Evolutionary conservation across 2,329 filamentous ascomycete species (phyloP).

Genomic region (Hypoxylon sp.): DNA sequence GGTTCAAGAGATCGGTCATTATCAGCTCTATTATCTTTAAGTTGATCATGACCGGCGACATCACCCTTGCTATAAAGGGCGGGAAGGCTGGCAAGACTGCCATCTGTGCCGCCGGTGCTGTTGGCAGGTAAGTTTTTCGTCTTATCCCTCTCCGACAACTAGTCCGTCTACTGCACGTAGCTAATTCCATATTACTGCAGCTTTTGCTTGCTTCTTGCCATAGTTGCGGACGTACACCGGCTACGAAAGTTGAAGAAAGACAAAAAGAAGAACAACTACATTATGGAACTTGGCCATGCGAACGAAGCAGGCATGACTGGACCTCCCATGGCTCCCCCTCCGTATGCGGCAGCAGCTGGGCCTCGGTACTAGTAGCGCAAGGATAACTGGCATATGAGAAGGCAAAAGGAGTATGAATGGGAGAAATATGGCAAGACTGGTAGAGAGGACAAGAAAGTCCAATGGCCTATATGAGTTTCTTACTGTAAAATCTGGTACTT

Average conservation of each 20-base stretch:
- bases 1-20: conserved; percentile 20
- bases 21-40: conserved; percentile 8
- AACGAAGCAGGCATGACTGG: conserved; percentile 9
- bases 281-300: conserved; percentile 12
- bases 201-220: conserved; percentile 10
- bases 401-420: neutral
- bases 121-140: conserved; percentile 20
- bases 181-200: conserved; percentile 12
- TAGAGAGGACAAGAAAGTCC: neutral
- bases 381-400: neutral
- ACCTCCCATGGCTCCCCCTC: conserved; percentile 16
- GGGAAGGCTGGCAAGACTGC: neutral
- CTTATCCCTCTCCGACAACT: neutral
- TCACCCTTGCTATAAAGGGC: conserved; percentile 26
- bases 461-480: neutral
- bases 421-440: neutral
- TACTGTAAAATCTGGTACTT: neutral
- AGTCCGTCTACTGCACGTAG: neutral
- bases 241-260: conserved; percentile 14
- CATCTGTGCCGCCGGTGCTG: conserved; percentile 15
- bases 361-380: conserved; percentile 3
- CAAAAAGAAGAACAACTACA: conserved; percentile 18
- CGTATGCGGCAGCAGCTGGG: conserved; percentile 24
- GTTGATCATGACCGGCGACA: conserved; percentile 20
- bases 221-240: conserved; percentile 23